Evolutionary conservation across 2,329 filamentous ascomycete species (phyloP), one percentile per base, ranked within the genome.

Genomic region (Fusarium abutilonis): DNA sequence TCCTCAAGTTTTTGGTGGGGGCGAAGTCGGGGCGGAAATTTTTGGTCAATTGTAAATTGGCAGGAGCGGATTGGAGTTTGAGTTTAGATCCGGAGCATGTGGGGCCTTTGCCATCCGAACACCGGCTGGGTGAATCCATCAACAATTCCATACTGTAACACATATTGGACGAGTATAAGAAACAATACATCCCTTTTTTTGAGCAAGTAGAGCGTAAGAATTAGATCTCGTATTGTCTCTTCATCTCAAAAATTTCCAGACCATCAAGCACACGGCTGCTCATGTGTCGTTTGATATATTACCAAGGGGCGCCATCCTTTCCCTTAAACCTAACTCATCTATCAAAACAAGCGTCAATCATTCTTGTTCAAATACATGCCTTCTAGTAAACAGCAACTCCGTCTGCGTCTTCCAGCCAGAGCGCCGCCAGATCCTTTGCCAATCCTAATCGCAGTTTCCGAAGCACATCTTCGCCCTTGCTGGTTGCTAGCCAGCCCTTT

Each of bases 381-480:
- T 52, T 49, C 44, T 66, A 79, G 65, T 76, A 81, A 63, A 78
- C 62, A 36, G 79, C 80, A 49, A 80, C 76, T 46, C 79, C 81
- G 72, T 90, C 86, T 15, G 86, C 86, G 63, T 90, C 87, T 53
- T 84, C 81, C 31, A 90, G 75, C 88, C 89, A 93, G 49, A 89
- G 79, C 69, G 81, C 83, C 13, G 86, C 89, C 71, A 96, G 77
- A 66, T 95, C 92, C 73, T 84, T 86, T 13, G 91, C 90, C 70
- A 97, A 75, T 3, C 88, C 90, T 47, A 92, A 74, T 64, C 93
- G 84, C 75, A 97, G 73, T 63, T 89, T 83, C 63, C 83, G 82
- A 56, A 97, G 77, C n/a, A 97, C 80, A 62, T 94, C 90, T 43
- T 82, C 81, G 0, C 87, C 90, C 61, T 79, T 86, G 15, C 83